Conservation (phyloP, 257 asterid genomes). For the Scutellaria minor region DNA sequence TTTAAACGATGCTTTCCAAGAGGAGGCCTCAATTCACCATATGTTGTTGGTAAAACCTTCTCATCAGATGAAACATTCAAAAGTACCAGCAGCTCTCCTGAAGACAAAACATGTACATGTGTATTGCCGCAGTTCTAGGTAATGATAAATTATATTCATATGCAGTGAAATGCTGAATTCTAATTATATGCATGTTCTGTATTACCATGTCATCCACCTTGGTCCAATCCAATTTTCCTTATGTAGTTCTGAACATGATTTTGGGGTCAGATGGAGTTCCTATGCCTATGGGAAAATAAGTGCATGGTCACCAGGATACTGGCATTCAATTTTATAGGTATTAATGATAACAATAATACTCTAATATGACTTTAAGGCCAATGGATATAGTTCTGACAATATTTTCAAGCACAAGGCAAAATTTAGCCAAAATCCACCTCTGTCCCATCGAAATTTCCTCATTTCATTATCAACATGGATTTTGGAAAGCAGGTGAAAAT, state of each 20-base stretch:
- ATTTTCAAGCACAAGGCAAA: neutral
- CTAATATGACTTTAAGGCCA: neutral
- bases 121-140: slow-evolving; percentile 27
- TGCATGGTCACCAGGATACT: neutral
- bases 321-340: neutral
- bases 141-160: slow-evolving; percentile 13
- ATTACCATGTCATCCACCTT: slow-evolving; percentile 5
- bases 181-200: slow-evolving; percentile 6
- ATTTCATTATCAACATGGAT: neutral
- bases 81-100: slow-evolving; percentile 83
- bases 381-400: neutral
- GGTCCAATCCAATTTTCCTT: neutral
- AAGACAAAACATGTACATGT: slow-evolving; percentile 31
- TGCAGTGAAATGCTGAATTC: neutral
- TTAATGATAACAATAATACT: neutral
- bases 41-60: slow-evolving; percentile 74
- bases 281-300: neutral
- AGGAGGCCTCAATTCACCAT: slow-evolving; percentile 96
- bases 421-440: slow-evolving; percentile 3
- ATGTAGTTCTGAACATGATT: neutral
- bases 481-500: neutral
- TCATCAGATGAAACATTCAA: slow-evolving; percentile 79
- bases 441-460: neutral
- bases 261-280: neutral
- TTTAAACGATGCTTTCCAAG: slow-evolving; percentile 94